Evolutionary conservation across 2,329 filamentous ascomycete species (phyloP), one percentile per base, ranked within the genome.

Genomic region (Lachnellula arida): DNA sequence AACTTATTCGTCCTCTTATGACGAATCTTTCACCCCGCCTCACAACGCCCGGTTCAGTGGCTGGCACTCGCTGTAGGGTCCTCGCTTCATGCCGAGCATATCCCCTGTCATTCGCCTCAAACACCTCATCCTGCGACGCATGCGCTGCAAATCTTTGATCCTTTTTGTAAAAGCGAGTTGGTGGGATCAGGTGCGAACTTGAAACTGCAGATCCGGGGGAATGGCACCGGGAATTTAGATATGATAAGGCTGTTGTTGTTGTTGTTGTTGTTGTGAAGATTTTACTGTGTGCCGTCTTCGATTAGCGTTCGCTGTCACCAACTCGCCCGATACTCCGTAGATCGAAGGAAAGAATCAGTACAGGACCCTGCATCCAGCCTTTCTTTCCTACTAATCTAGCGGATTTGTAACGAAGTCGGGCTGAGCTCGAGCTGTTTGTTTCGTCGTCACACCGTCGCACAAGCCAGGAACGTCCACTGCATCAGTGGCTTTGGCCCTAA

Each of bases 91-190:
- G 6, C 46, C 46, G 14, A 19, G 37, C 37, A 40, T 19, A 19
- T 7, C 14, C 28, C 46, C 46, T 49, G 23, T 28, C 23, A 17
- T 14, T 22, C 28, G 46, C 46, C 46, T 28, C 25, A 28, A 22
- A 49, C 46, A 35, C 46, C 46, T 49, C 46, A 49, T 49, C 25
- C 25, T 40, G 46, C 46, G 46, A 49, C 46, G 25, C 34, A 28
- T 17, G 34, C 46, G 23, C 25, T 32, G 46, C n/a, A 49, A 49
- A 49, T 49, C 46, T 14, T 28, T 34, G 23, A 28, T 25, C 2
- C 9, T 37, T 22, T 49, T 17, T 14, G n/a, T 48, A 14, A 14
- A 14, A 37, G 4, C 37, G 28, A 12, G 9, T 4, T 32, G 28
- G 28, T 32, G 28, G 28, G 28, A 32, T 32, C 9, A 40, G 14